These are phyloP conservation scores for Anthracocystis panici-leucophaei DNA, from an alignment of 1,284 basidiomycete species.

Conservation along the genomic window DNA sequence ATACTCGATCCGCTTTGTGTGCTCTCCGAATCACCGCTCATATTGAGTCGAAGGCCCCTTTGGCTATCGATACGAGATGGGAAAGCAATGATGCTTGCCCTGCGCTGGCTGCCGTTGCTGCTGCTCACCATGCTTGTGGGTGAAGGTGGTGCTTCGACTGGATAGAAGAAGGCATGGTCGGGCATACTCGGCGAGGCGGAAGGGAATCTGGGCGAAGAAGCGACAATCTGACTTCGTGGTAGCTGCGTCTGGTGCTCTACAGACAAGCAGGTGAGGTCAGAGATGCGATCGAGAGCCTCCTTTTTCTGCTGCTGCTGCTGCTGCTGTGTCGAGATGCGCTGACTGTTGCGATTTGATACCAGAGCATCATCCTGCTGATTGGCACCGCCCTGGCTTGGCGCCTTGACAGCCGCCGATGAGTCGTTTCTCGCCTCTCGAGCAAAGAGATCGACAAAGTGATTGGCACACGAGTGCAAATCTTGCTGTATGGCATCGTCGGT, in stretches of 20 bases:
- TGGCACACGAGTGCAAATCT: background rate
- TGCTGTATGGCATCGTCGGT: background rate
- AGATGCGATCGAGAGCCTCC: constrained; percentile 35
- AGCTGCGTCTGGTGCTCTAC: constrained; percentile 20
- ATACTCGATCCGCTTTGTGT: background rate
- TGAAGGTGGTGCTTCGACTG: constrained; percentile 21
- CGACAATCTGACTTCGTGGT: constrained; percentile 6
- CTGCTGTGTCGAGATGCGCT: constrained; percentile 21
- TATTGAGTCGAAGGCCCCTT: background rate
- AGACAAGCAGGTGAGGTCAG: constrained; percentile 33
- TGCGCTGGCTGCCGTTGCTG: constrained; percentile 5
- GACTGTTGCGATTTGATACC: background rate
- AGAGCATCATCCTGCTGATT: background rate
- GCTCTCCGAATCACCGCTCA: background rate
- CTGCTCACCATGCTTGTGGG: constrained; percentile 11
- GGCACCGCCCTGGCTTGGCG: background rate
- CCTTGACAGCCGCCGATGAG: background rate
- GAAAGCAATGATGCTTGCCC: constrained; percentile 20
- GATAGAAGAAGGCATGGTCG: constrained; percentile 27
- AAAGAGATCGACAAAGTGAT: constrained; percentile 32
- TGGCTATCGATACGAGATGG: background rate
- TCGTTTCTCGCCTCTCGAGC: background rate
- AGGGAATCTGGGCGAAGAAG: constrained; percentile 16
- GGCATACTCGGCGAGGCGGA: constrained; percentile 20
- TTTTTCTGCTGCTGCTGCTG: constrained; percentile 27